These are phyloP conservation scores for Sphaerosporella brunnea DNA, from an alignment of 495 filamentous ascomycete genomes.

Conservation along the genomic window DNA sequence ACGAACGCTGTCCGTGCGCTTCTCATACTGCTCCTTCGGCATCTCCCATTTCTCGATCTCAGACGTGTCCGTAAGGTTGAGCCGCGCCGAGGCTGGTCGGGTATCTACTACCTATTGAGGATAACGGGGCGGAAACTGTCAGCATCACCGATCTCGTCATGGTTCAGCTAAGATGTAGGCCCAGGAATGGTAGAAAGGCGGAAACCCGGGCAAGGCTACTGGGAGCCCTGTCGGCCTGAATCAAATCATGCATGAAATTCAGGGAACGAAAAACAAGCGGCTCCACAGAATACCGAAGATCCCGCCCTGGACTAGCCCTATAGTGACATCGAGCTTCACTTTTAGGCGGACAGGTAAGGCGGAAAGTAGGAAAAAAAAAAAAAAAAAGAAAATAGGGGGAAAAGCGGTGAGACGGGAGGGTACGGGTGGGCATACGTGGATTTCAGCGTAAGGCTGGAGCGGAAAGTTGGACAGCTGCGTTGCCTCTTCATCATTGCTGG, in stretches of 20 bases:
- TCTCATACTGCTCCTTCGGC: slow-evolving; percentile 63
- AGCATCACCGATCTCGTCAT: not conserved
- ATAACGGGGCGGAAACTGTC: not conserved
- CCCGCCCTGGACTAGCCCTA: too few relatives aligned
- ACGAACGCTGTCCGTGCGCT: slow-evolving; percentile 66
- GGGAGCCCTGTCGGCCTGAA: too few relatives aligned
- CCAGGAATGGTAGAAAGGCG: not conserved
- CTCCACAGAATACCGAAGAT: too few relatives aligned
- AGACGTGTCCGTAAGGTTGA: slow-evolving; percentile 61
- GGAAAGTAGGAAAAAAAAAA: not conserved
- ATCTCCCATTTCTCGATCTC: slow-evolving; percentile 74
- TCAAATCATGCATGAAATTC: too few relatives aligned
- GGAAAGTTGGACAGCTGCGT: slow-evolving; percentile 43
- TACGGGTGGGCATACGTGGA: slow-evolving; percentile 65
- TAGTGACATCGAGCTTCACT: too few relatives aligned
- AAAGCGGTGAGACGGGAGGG: slow-evolving; percentile 9
- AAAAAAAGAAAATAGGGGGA: not conserved
- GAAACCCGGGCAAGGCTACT: not conserved
- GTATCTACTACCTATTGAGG: slow-evolving; percentile 53
- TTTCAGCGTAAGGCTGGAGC: slow-evolving; percentile 53
- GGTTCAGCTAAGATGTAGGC: not conserved
- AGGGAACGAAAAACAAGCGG: not conserved
- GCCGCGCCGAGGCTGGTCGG: slow-evolving; percentile 49
- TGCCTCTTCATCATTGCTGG: slow-evolving; percentile 49
- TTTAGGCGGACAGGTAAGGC: not conserved